Base-by-base conservation (phyloP, 2,329 filamentous ascomycete species). In the Fusarium napiforme region DNA sequence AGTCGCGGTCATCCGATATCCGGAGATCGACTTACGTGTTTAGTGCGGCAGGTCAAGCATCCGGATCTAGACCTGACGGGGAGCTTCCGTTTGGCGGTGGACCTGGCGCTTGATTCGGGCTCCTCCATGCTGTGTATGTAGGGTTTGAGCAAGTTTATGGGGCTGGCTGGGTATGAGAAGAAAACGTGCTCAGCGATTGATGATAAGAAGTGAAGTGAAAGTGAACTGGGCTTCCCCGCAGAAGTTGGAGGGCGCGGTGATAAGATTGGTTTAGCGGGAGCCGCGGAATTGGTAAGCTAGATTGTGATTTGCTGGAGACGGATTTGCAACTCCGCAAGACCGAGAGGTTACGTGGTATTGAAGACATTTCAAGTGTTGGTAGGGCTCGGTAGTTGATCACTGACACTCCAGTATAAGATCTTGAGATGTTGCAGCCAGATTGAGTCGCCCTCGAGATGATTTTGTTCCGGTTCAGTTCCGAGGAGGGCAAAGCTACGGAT, bases 21-120 rank as follows among this genome's bases (percentile, higher is more conserved):
- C 32, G 23, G 26, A 14, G 7, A 28, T 43, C 8, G 15, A 70
- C 59, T 39, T 52, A 72, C 71, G 59, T 73, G 71, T 59, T 73
- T 73, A 39, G 60, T 68, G 36, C 71, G 57, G 19, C 71, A 73
- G 4, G 71, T 73, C 56, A 73, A 52, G 30, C 71, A 73, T 4
- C 71, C 71, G 15, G 71, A 74, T 49, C 71, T 60, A 14, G 71
- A 73, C 14, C 71, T 50, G 1, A 65, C 19, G 26, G 71, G 55
- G 8, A 74, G n/a, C 26, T 58, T 74, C 26, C 47, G 60, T 49
- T 74, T 73, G 23, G 28, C 45, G 5, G 28, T 28, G 23, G 63
- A 16, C 8, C 37, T 42, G 19, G 30, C 8, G 21, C 26, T 34
- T 34, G 55, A 28, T 14, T 50, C 32, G 0, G 19, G 21, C 21